Conservation (phyloP, 495 filamentous ascomycete species). For the Amorphotheca resinae region DNA sequence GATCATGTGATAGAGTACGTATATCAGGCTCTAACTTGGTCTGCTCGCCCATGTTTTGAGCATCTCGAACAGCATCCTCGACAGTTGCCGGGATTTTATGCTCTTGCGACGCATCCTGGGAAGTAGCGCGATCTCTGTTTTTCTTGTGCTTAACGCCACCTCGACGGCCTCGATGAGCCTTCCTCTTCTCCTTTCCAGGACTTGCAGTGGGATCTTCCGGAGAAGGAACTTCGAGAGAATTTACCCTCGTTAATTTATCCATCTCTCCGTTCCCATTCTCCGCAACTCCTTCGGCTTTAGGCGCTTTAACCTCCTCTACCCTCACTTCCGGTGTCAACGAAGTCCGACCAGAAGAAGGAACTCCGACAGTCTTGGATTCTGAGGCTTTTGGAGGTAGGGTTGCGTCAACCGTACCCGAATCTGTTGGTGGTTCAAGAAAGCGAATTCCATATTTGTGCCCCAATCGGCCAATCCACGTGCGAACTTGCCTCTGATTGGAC, state of each 20-base stretch:
- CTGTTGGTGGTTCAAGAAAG: neutral
- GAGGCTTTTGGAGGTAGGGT: neutral
- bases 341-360: neutral
- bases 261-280: conserved; percentile 15
- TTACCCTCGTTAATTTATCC: neutral
- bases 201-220: conserved; percentile 26
- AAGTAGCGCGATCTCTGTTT: conserved; percentile 25
- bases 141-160: conserved; percentile 69
- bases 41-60: conserved; percentile 32
- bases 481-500: conserved; percentile 5
- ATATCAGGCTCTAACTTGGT: conserved; percentile 45
- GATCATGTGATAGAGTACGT: conserved; percentile 31
- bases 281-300: conserved; percentile 7
- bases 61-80: conserved; percentile 32
- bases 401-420: neutral
- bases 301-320: conserved; percentile 19
- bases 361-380: neutral
- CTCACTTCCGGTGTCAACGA: conserved; percentile 22
- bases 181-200: conserved; percentile 52
- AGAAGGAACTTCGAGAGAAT: neutral
- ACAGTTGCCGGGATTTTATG: conserved; percentile 23
- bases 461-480: conserved; percentile 3
- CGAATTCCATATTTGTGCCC: neutral
- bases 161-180: conserved; percentile 62
- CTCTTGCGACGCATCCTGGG: conserved; percentile 26